Base-by-base conservation (phyloP, 257 asterid genomes). In the Salvia rosmarinus region DNA sequence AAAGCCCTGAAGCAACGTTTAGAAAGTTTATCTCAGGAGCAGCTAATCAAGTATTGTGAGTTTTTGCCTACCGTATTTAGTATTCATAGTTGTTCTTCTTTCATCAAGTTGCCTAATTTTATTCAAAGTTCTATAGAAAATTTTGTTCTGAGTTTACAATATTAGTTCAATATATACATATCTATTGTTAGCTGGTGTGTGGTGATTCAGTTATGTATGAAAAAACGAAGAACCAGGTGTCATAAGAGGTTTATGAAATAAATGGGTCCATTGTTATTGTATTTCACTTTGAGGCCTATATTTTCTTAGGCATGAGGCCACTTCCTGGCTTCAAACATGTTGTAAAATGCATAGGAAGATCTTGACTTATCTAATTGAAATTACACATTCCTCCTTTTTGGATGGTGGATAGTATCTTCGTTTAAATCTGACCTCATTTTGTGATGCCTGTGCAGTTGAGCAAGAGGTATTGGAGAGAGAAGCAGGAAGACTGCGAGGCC, bases 391-490 rank as follows among this genome's bases (percentile, higher is more conserved):
- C 61, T 68, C 9, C 19, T 20, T 43, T n/a, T 25, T 28, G 43
- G 58, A 5, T 9, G 30, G 13, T 32, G 70, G 42, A 19, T 51
- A 37, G 9, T 8, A 59, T 30, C 43, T 21, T 17, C 57, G 20
- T 32, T 42, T 47, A 11, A 52, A 30, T 30, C 37, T 16, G 28
- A 30, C 14, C 67, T 62, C 25, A 79, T 17, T 19, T 54, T 50
- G 54, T 52, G 42, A 49, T 80, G 63, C 66, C 21, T 78, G 43
- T 77, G 88, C 91, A 95, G 99, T 95, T 81, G 99, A 95, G 84
- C 96, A 91, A 66, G 98, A 91, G 25, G 90, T 91, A 60, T 71
- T 95, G 83, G 98, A 95, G 80, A 85, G 96, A 82, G 98, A 95
- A 82, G 85, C 81, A 2, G 89, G 81, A 70, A 88, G 98, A 78